Base-by-base conservation (phyloP, 495 filamentous ascomycete genomes). In the Filosporella fistucella region DNA sequence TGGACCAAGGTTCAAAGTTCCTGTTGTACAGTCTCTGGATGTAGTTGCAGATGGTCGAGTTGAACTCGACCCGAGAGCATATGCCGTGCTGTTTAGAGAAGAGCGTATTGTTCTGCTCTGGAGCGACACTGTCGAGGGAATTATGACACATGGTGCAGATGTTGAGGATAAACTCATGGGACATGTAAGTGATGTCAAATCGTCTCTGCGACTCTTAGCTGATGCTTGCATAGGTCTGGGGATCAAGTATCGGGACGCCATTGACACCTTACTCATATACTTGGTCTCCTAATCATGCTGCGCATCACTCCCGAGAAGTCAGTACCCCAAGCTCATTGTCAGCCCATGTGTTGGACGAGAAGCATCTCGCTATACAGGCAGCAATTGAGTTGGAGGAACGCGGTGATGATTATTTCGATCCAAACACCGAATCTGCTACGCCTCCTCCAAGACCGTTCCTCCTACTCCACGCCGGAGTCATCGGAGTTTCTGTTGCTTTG, bases 81-180 rank as follows among this genome's bases (percentile, higher is more conserved):
- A 21, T 38, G 35, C 35, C 23, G 20, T 16, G 10, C 35, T 38
- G 5, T 38, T 62, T 13, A 52, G 62, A 49, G 50, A 64, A 44
- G 65, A 68, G 35, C 32, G 55, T 7, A 47, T 68, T 26, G 55
- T 69, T 2, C 52, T 69, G 18, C 51, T 67, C 34, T 69, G 66
- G 66, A 54, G 54, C n/a, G 58, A 66, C 33, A 57, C 61, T n/a
- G 51, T 65, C 1, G 58, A 63, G 40, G 57, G 51, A 18, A 62
- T 68, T 34, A 46, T 69, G n/a, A 45, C 52, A 5, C 65, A 68
- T 28, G 66, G 58, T 9, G 52, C 57, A 9, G 58, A 65, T 51
- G 53, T 69, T 16, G 66, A 69, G 49, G 55, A 52, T 34, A 59
- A 56, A 34, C 56, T 48, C 16, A 36, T 45, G 23, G 36, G 13